Conservation (phyloP, 495 filamentous ascomycete species). For the Talaromyces nanjingensis region DNA sequence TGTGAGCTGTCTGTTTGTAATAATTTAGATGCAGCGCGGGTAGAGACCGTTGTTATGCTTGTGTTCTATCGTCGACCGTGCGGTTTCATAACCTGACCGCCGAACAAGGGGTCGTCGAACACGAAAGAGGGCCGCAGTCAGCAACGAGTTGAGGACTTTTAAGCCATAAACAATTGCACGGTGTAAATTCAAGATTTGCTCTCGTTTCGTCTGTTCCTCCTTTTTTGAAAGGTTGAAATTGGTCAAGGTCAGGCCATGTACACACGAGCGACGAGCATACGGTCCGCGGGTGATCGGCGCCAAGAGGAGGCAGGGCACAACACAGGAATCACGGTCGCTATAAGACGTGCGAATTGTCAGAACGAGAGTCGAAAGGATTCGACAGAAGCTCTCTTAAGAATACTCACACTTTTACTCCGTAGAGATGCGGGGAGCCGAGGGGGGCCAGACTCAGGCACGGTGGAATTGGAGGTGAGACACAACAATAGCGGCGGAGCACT, state of each 20-base stretch:
- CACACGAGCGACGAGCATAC: background rate
- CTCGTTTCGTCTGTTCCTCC: background rate
- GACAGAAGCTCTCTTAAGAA: background rate
- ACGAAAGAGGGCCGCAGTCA: background rate
- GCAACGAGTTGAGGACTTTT: background rate
- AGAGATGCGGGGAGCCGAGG: conserved; percentile 2
- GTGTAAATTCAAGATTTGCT: background rate
- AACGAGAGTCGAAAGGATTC: background rate
- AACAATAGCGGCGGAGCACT: conserved; percentile 3
- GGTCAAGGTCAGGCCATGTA: conserved; percentile 4
- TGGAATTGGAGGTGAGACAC: background rate
- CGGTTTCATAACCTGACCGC: conserved; percentile 5
- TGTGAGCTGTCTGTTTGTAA: background rate
- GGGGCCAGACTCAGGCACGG: background rate
- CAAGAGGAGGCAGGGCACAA: conserved; percentile 7
- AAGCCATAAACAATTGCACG: background rate
- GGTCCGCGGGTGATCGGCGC: conserved; percentile 5
- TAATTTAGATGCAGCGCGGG: background rate
- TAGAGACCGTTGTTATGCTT: background rate
- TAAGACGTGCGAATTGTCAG: background rate
- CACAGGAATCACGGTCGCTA: background rate
- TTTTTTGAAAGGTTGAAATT: background rate
- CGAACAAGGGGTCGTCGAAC: conserved; percentile 5
- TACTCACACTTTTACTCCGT: background rate
- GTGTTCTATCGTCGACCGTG: background rate